Evolutionary conservation across 2,329 filamentous ascomycete species (phyloP), one percentile per base, ranked within the genome.

Genomic region (Arthroderma sp.): DNA sequence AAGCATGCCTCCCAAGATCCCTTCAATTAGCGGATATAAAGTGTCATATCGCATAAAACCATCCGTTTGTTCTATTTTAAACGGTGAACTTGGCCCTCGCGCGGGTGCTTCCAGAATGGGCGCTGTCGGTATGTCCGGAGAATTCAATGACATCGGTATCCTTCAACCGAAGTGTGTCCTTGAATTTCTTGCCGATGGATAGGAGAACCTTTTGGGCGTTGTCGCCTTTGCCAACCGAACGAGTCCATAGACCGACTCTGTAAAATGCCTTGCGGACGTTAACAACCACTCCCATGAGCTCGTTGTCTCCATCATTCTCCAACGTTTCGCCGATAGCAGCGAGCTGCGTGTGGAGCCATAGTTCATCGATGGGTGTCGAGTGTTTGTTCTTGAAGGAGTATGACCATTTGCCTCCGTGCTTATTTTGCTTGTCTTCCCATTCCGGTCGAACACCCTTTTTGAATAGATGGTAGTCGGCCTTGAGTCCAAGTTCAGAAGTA

Each of bases 391-490:
- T 49, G 80, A 94, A 95, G 60, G 85, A 83, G 71, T 93, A 96
- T 28, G 89, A 88, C 91, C 91, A 98, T 70, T 95, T 95, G 69
- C 91, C 91, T 57, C 91, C 91, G 65, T 96, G 87, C 77, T 96
- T 98, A 74, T 98, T 98, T 72, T 96, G 87, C 28, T 79, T 75
- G 64, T 98, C 91, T 68, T 98, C 91, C 91, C 91, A 98, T 70
- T 98, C 93, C 32, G 91, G 91, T 52, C 91, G 85, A 51, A 98
- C 85, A 53, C 88, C 88, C 57, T 82, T 83, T 75, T 98, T 98
- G 83, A 98, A 98, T 38, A 98, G 83, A 63, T 98, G 93, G 71
- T 98, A 98, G 67, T 98, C 91, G 61, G 91, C 94, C 74, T 98
- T 98, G 61, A 94, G 80, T 38, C 88, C 85, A 37, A 98, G 81